Percentiles rank a stretch among this genome's conserved stretches.
phyloP scores from a whole-genome alignment of 2,329 filamentous ascomycete genomes.

The Alternaria longipes region DNA sequence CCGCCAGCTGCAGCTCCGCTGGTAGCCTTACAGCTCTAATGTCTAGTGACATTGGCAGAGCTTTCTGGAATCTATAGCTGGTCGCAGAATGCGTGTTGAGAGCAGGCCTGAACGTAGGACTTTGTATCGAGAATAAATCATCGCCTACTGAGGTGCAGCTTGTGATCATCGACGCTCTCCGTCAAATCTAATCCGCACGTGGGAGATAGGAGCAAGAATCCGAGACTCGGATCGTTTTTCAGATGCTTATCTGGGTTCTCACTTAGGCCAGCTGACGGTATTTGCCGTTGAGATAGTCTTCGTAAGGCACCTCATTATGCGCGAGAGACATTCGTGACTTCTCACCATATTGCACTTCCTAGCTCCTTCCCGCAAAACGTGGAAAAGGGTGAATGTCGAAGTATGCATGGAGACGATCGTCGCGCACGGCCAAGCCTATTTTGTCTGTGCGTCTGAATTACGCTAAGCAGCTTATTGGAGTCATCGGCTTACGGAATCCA shows the following conservation, averaged over 20 bases:
- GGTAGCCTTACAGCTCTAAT: background rate
- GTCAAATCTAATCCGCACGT: background rate
- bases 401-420: background rate
- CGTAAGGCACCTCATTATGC: background rate
- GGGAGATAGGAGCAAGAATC: background rate
- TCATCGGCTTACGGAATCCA: background rate
- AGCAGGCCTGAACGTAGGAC: background rate
- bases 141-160: background rate
- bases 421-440: background rate
- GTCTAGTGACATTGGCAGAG: background rate
- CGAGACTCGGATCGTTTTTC: background rate
- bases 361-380: background rate
- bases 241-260: background rate
- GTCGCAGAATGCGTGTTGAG: background rate
- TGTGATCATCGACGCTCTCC: background rate
- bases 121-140: background rate
- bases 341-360: background rate
- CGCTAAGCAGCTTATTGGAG: background rate
- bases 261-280: background rate
- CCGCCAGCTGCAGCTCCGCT: background rate
- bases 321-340: background rate
- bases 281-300: background rate
- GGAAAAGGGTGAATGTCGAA: background rate
- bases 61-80: background rate
- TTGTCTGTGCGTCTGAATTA: background rate